A percentile compares a stretch with the other conserved stretches of the same genome.
Evolutionary conservation across 495 filamentous ascomycete genomes (phyloP).

Genomic region (Penicillium robsamsonii): DNA sequence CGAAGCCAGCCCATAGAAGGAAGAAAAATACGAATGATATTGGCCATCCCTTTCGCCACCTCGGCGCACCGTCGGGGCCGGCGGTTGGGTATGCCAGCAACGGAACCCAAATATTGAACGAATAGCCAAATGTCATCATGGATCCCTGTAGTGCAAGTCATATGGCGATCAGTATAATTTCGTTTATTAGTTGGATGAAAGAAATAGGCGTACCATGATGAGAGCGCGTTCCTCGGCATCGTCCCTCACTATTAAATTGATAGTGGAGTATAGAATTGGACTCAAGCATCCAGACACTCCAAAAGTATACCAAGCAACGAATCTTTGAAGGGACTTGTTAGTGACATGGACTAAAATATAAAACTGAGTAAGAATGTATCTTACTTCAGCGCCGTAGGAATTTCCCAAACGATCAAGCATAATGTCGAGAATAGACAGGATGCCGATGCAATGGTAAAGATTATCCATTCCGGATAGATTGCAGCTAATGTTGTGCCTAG

Average conservation of each 20-base stretch:
- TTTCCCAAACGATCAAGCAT: conserved; percentile 48
- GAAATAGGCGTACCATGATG: conserved; percentile 35
- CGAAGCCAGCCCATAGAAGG: conserved; percentile 43
- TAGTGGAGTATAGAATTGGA: conserved; percentile 47
- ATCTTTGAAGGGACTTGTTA: conserved; percentile 24
- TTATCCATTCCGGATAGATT: conserved; percentile 46
- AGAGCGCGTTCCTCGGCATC: conserved; percentile 48
- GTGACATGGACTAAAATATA: background rate
- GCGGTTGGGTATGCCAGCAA: conserved; percentile 44
- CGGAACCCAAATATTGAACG: conserved; percentile 48
- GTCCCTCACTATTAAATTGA: conserved; percentile 45
- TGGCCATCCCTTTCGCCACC: conserved; percentile 48
- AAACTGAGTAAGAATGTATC: background rate
- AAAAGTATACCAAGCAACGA: conserved; percentile 48
- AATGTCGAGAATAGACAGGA: conserved; percentile 40
- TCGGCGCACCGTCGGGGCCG: conserved; percentile 42
- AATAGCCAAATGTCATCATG: conserved; percentile 53
- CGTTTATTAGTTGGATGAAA: background rate
- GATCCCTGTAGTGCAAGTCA: conserved; percentile 28
- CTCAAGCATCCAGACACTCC: conserved; percentile 41
- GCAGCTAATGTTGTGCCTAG: conserved; percentile 43
- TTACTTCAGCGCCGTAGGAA: conserved; percentile 43
- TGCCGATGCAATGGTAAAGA: conserved; percentile 34
- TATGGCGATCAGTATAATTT: conserved; percentile 3
- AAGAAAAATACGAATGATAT: conserved; percentile 40